Percentiles rank a stretch among this genome's conserved stretches.
Evolutionary conservation across 2,329 filamentous ascomycete genomes (phyloP).

Genomic region (Hansfordia pulvinata): DNA sequence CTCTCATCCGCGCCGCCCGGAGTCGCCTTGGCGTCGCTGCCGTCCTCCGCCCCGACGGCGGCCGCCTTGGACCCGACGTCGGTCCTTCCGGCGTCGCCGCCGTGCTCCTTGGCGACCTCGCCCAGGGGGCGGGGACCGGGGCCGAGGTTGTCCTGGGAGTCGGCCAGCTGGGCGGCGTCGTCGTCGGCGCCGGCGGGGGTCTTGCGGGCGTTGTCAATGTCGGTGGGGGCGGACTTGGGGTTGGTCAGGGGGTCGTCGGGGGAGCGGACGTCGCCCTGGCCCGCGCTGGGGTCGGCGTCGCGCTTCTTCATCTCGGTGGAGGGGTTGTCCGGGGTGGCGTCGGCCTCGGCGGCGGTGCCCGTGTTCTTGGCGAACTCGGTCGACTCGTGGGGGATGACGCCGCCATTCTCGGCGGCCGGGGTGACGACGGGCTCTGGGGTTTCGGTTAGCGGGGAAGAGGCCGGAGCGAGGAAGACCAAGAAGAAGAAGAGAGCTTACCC

Average conservation of each 20-base stretch:
- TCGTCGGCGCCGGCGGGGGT: constrained; percentile 9
- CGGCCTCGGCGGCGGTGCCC: constrained; percentile 10
- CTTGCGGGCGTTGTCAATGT: constrained; percentile 24
- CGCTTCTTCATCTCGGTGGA: constrained; percentile 12
- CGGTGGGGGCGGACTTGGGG: constrained; percentile 18
- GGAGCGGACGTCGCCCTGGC: constrained; percentile 26
- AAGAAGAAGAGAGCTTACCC: constrained; percentile 28
- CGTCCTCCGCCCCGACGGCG: constrained; percentile 1
- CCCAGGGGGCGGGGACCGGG: constrained; percentile 28
- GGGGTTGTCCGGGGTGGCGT: constrained; percentile 13
- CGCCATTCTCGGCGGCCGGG: constrained; percentile 1
- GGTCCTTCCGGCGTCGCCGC: constrained; percentile 14
- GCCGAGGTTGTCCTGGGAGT: constrained; percentile 23
- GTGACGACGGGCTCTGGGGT: constrained; percentile 3
- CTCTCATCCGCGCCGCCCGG: constrained; percentile 20
- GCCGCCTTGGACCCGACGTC: constrained; percentile 1
- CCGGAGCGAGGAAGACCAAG: not conserved
- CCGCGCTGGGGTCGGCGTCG: constrained; percentile 11
- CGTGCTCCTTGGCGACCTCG: constrained; percentile 14
- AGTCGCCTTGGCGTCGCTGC: constrained; percentile 5
- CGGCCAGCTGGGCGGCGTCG: constrained; percentile 17
- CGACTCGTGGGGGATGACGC: constrained; percentile 5
- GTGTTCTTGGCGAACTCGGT: constrained; percentile 11
- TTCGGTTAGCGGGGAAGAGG: not conserved
- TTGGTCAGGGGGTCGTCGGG: constrained; percentile 21